Evolutionary conservation across 1,284 basidiomycete genomes (phyloP), one percentile per base, ranked within the genome.

Genomic region (Coniferiporia weirii): DNA sequence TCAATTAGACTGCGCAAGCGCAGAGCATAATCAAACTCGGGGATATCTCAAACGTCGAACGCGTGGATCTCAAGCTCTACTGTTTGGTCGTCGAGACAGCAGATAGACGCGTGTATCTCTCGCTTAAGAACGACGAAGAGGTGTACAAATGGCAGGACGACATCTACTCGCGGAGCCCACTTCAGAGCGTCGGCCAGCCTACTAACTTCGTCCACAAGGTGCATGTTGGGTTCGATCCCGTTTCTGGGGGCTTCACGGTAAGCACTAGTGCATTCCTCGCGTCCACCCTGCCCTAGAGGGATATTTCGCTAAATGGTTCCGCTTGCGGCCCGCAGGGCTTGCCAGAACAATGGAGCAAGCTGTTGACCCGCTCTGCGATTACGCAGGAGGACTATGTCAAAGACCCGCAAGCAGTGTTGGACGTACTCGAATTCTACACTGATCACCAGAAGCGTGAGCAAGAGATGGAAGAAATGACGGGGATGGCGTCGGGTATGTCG

Each of bases 181-280:
- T 96, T 51, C 92, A 94, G 86, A 94, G 95, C 43, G 92, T 96
- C 20, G 90, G 89, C 68, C 89, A 90, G 65, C 96, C 96, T 0
- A 98, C 94, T 15, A 95, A 99, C 74, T 98, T 98, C 70, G 93
- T 97, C 0, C 96, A 98, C 76, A 93, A 97, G 71, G 94, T 98
- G 2, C 96, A 99, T 72, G 96, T 99, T 62, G 95, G 95, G 5
- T 98, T 97, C 68, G 96, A 99, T 73, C 93, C 95, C 0, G 80
- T 93, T 50, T 91, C 90, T 43, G 95, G 96, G 13, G 93, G 88
- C 6, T 98, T 98, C 72, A 98, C 94, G 5, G 91, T 91, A 68
- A 66, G 84, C 69, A 27, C 27, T 40, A 46, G 15, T 56, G 48
- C 6, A 35, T 43, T n/a, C 47, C 54, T 49, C 55, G 36, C 43